These are phyloP conservation scores for Backusella tuberculispora DNA, from an alignment of 192 early-diverging fungal species.

Conservation along the genomic window DNA sequence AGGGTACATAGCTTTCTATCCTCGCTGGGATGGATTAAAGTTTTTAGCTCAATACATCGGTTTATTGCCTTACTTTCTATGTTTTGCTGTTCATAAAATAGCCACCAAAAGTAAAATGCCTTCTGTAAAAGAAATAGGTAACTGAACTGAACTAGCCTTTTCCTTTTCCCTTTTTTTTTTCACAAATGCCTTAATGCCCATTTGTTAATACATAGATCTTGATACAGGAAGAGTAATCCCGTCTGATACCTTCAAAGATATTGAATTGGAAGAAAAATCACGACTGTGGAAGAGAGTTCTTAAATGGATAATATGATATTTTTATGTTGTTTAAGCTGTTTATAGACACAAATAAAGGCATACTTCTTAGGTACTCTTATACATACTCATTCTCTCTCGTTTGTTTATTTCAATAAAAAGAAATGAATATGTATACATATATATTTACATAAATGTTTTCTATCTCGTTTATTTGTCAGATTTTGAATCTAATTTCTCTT, in stretches of 20 bases:
- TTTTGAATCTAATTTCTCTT: background rate
- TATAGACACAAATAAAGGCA: no score
- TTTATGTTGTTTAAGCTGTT: no score
- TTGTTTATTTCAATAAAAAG: no score
- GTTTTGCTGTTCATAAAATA: constrained; percentile 64
- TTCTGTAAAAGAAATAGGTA: constrained; percentile 62
- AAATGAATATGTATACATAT: no score
- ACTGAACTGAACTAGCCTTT: background rate
- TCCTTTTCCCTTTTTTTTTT: background rate
- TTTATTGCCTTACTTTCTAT: constrained; percentile 59
- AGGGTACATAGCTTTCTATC: constrained; percentile 55
- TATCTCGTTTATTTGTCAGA: background rate
- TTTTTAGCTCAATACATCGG: constrained; percentile 65
- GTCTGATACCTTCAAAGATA: constrained; percentile 10
- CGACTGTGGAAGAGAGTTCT: background rate
- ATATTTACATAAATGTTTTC: background rate
- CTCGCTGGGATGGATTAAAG: constrained; percentile 49
- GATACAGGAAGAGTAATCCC: constrained; percentile 29
- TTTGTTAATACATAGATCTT: constrained; percentile 16
- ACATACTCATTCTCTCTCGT: no score
- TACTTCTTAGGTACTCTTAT: no score
- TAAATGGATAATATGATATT: background rate
- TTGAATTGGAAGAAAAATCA: constrained; percentile 2
- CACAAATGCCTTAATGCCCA: background rate
- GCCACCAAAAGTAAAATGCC: constrained; percentile 49